phyloP scores from a whole-genome alignment of 495 filamentous ascomycete species.

The Penicillium cataractarum region DNA sequence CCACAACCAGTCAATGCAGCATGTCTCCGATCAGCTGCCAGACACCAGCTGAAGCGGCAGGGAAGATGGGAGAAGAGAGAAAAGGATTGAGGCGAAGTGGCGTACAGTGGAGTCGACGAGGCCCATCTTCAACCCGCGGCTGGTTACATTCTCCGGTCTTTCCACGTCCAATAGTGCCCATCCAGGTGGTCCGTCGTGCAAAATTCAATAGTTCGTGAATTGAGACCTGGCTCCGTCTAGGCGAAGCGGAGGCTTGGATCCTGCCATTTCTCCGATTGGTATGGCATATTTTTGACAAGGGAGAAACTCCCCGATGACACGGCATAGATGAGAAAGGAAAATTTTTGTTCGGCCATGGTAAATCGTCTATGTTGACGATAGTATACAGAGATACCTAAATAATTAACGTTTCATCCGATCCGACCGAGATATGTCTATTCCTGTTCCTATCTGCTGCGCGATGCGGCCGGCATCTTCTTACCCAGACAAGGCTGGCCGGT shows the following conservation, averaged over 20 bases:
- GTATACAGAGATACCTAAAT: neutral
- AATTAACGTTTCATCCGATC: neutral
- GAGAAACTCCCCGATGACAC: neutral
- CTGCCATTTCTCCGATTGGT: conserved; percentile 7
- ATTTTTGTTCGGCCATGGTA: too few species aligned
- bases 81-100: conserved; percentile 3
- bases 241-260: neutral
- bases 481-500: neutral
- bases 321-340: neutral
- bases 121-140: conserved; percentile 12
- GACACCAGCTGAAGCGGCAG: conserved; percentile 4
- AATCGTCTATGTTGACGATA: neutral
- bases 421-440: neutral
- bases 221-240: conserved; percentile 6
- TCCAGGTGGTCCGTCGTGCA: neutral
- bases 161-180: conserved; percentile 18
- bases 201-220: neutral
- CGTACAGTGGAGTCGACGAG: conserved; percentile 13
- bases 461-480: neutral
- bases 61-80: neutral
- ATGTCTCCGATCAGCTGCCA: neutral
- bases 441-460: neutral
- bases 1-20: neutral
- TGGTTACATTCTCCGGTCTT: conserved; percentile 17
- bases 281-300: neutral